These are phyloP conservation scores for Hymenoscyphus fraxineus DNA, from an alignment of 2,329 filamentous ascomycete genomes.

Conservation along the genomic window DNA sequence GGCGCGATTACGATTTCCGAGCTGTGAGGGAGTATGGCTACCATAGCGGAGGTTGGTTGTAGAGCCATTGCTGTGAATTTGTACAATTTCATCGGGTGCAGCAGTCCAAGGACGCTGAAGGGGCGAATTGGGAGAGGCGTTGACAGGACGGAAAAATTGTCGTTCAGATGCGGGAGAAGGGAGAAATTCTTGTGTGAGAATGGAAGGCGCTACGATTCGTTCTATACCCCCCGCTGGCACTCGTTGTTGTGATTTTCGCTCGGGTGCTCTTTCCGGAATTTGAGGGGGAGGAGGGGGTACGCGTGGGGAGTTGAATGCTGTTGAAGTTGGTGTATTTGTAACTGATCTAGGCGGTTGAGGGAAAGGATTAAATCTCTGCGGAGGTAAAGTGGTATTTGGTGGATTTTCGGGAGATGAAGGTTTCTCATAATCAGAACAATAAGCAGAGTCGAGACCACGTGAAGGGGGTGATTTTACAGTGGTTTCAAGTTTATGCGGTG, in stretches of 20 bases:
- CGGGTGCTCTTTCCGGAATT: not conserved
- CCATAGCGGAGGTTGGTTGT: conserved; percentile 43
- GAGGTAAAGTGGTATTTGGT: conserved; percentile 2
- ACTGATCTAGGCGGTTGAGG: conserved; percentile 7
- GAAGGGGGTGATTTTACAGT: conserved; percentile 26
- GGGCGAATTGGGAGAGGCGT: conserved; percentile 60
- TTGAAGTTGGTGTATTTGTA: conserved; percentile 5
- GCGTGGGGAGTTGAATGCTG: conserved; percentile 10
- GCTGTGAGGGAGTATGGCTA: conserved; percentile 20
- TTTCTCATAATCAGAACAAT: conserved; percentile 34
- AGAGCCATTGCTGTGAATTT: conserved; percentile 40
- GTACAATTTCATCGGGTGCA: conserved; percentile 26
- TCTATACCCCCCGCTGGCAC: not conserved
- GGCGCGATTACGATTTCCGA: conserved; percentile 29
- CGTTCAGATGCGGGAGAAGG: conserved; percentile 45
- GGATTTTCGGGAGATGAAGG: conserved; percentile 18
- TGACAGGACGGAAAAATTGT: conserved; percentile 59
- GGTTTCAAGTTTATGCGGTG: conserved; percentile 14
- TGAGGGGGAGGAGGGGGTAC: conserved; percentile 7
- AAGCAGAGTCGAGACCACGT: conserved; percentile 34
- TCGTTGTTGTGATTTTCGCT: not conserved
- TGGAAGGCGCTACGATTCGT: conserved; percentile 11
- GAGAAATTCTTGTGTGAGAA: conserved; percentile 20
- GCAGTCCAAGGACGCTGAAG: conserved; percentile 44
- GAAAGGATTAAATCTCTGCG: conserved; percentile 6